Evolutionary conservation across 176 grass and related monocot species (phyloP), one percentile per base, ranked within the genome.

Genomic region (Chrysopogon serrulatus): DNA sequence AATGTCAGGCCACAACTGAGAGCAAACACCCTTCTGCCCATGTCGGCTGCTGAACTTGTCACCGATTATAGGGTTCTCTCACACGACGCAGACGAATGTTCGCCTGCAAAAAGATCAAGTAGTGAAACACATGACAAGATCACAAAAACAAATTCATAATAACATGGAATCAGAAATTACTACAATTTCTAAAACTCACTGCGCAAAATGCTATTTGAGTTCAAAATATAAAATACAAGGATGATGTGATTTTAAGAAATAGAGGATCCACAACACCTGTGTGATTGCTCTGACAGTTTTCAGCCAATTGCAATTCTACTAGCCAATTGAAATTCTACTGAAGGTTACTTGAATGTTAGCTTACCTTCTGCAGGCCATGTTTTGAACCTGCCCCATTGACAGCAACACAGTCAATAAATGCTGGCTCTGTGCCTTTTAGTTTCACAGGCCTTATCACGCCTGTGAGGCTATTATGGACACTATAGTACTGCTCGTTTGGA

Each of bases 31-130:
- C 79, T 98, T 98, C 69, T 98, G 96, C 76, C 96, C 96, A 88
- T 95, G 96, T 81, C 93, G 92, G 67, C 96, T 98, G 88, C 96
- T 98, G 74, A 98, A 98, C 80, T 98, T 98, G 87, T 98, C 96
- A 77, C 96, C 96, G 60, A 98, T 98, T 82, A 95, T 85, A 41
- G 96, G 96, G 75, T 98, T 90, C n/a, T 90, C 96, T 90, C 24
- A 86, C 87, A 86, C 91, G 89, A 16, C 96, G 90, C 6, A 88
- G 75, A 74, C 91, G 93, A 43, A 98, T 93, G 83, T 92, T 98
- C 37, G 88, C 95, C 95, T 95, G 87, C 69, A 87, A 68, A 63
- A 69, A 89, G 37, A 84, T 79, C 43, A 63, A 54, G 42, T 18
- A 66, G 37, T 47, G 59, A 84, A 71, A 70, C 30, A 35, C 8